Evolutionary conservation across 345 rosid species (phyloP).

Genomic region (Camelina sativa): DNA sequence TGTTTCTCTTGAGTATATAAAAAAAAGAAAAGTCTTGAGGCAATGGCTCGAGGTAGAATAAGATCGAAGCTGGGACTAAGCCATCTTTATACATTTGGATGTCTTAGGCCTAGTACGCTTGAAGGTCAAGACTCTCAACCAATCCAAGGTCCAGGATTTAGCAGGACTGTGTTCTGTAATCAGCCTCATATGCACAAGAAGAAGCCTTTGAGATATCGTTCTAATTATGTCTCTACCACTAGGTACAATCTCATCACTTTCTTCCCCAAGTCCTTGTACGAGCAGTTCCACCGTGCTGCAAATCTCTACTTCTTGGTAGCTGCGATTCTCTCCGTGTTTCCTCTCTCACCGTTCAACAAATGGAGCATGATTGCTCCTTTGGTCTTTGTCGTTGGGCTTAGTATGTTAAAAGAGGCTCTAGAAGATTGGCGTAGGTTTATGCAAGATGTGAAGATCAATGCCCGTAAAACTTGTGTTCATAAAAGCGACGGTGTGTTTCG

Average conservation of each 20-base stretch:
- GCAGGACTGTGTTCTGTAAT: conserved; percentile 81
- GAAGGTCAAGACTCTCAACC: conserved; percentile 57
- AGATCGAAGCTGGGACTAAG: conserved; percentile 80
- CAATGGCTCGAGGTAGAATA: conserved; percentile 82
- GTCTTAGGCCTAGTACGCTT: conserved; percentile 57
- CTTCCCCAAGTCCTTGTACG: conserved; percentile 87
- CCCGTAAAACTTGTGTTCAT: conserved; percentile 66
- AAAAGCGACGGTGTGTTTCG: conserved; percentile 62
- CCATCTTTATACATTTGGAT: conserved; percentile 80
- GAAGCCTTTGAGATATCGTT: conserved; percentile 72
- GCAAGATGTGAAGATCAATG: conserved; percentile 89
- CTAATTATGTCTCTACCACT: conserved; percentile 88
- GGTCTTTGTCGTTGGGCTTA: conserved; percentile 86
- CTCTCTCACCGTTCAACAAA: conserved; percentile 80
- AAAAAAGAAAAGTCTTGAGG: conserved; percentile 1
- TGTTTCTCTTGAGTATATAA: neutral
- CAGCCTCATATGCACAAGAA: conserved; percentile 73
- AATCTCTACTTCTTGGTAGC: conserved; percentile 90
- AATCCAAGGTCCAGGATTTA: conserved; percentile 68
- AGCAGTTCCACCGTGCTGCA: conserved; percentile 94
- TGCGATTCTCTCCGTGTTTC: conserved; percentile 75
- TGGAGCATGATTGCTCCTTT: conserved; percentile 93
- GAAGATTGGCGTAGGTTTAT: conserved; percentile 97
- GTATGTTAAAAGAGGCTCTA: conserved; percentile 93
- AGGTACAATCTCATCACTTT: conserved; percentile 75